Evolutionary conservation across 2,329 filamentous ascomycete species (phyloP).

Genomic region (Fusarium armeniacum): DNA sequence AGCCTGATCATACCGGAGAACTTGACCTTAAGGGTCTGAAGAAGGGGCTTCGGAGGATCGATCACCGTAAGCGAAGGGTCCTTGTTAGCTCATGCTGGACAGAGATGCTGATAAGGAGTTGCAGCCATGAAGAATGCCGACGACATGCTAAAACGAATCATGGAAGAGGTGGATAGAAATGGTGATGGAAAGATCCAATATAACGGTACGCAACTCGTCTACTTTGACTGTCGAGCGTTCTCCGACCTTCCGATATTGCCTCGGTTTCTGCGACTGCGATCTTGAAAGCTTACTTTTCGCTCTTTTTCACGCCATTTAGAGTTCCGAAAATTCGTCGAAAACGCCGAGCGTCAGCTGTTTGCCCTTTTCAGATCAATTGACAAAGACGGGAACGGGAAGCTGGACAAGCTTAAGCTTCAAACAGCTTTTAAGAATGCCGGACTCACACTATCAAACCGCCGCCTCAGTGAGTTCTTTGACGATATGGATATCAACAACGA

Average conservation of each 20-base stretch:
- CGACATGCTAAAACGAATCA: slow-evolving; percentile 82
- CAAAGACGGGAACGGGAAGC: slow-evolving; percentile 83
- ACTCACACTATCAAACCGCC: slow-evolving; percentile 80
- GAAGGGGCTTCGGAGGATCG: slow-evolving; percentile 86
- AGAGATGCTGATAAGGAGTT: slow-evolving; percentile 46
- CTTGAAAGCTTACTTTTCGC: slow-evolving; percentile 41
- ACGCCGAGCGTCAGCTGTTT: slow-evolving; percentile 87
- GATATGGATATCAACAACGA: slow-evolving; percentile 93
- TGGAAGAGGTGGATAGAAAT: slow-evolving; percentile 86
- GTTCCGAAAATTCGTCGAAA: slow-evolving; percentile 88
- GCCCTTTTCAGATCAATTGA: slow-evolving; percentile 90
- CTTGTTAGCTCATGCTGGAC: slow-evolving; percentile 16
- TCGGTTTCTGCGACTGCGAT: slow-evolving; percentile 25
- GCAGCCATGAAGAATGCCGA: slow-evolving; percentile 90
- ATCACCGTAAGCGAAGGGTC: slow-evolving; percentile 78
- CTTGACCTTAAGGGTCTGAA: slow-evolving; percentile 88
- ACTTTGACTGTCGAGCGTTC: slow-evolving; percentile 19
- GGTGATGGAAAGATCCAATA: slow-evolving; percentile 92
- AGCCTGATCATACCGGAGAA: slow-evolving; percentile 80
- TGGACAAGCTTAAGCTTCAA: slow-evolving; percentile 88
- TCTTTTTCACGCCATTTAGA: slow-evolving; percentile 65
- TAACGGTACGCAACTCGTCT: slow-evolving; percentile 72
- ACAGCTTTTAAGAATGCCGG: slow-evolving; percentile 83
- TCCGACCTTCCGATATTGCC: slow-evolving; percentile 36
- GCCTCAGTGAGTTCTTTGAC: slow-evolving; percentile 86